phyloP scores from a whole-genome alignment of 2,329 filamentous ascomycete species.

The Sclerotinia minor region DNA sequence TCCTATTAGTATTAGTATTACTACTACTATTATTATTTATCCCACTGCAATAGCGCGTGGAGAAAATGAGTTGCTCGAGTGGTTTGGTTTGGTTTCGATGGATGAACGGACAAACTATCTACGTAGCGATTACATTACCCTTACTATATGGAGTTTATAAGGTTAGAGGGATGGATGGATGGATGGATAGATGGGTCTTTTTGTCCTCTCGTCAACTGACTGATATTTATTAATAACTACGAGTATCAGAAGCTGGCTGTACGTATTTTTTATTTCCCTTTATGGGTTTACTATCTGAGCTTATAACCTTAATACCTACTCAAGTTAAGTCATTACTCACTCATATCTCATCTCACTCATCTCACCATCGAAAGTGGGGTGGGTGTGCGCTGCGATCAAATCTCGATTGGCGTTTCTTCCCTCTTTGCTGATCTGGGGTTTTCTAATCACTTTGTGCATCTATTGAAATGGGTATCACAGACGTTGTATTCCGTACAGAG shows the following conservation, averaged over 20 bases:
- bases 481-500: background rate
- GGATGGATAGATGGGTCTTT: too few species aligned
- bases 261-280: conserved; percentile 10
- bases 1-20: background rate
- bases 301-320: too few species aligned
- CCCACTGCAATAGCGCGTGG: conserved; percentile 18
- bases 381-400: background rate
- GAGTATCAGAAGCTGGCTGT: too few species aligned
- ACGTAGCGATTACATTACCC: background rate
- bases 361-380: conserved; percentile 13
- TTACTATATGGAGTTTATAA: too few species aligned
- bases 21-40: too few species aligned
- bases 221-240: background rate
- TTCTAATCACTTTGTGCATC: background rate
- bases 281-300: background rate
- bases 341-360: background rate
- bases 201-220: background rate
- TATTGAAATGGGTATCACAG: background rate
- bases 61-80: conserved; percentile 17
- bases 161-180: too few species aligned
- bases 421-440: conserved; percentile 11
- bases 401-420: conserved; percentile 20
- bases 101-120: background rate
- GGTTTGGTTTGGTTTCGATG: background rate
- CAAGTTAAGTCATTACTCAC: too few species aligned